Conservation (phyloP, 2,329 filamentous ascomycete species). For the Tetracladium maxilliforme region DNA sequence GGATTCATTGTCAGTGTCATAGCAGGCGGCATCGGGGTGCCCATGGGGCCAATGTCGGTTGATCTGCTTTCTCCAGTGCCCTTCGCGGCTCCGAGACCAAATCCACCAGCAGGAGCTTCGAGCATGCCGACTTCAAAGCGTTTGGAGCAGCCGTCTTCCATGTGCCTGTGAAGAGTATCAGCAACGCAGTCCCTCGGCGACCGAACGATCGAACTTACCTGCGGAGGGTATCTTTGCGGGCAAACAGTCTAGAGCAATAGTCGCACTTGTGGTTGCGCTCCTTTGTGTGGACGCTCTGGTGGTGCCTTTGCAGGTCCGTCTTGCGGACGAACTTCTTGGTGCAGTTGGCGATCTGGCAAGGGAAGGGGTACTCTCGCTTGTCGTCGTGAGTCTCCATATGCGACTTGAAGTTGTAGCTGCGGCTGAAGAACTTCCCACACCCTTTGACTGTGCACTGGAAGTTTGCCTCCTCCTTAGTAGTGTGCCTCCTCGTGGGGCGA, state of each 20-base stretch:
- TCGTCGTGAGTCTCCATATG: conserved; percentile 78
- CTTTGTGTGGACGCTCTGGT: conserved; percentile 59
- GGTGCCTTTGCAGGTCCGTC: conserved; percentile 56
- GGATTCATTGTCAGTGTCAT: too few species aligned
- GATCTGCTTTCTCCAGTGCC: too few species aligned
- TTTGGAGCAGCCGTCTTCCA: conserved; percentile 62
- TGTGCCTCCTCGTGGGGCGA: conserved; percentile 35
- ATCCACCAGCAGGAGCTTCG: too few species aligned
- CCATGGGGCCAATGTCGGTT: too few species aligned
- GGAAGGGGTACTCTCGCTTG: conserved; percentile 53
- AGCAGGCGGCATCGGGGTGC: too few species aligned
- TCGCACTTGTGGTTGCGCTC: conserved; percentile 55
- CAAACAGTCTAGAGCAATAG: conserved; percentile 57
- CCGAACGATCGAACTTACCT: conserved; percentile 34
- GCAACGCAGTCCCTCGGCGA: conserved; percentile 3
- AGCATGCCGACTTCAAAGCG: too few species aligned
- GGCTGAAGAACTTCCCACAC: conserved; percentile 67
- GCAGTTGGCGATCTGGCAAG: conserved; percentile 51
- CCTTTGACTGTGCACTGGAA: conserved; percentile 52
- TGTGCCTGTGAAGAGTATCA: conserved; percentile 37
- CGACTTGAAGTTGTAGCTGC: conserved; percentile 76
- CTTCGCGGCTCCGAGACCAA: too few species aligned
- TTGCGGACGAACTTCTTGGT: conserved; percentile 67
- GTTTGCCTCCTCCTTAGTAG: conserved; percentile 54
- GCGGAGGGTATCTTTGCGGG: conserved; percentile 68